phyloP scores from a whole-genome alignment of 495 filamentous ascomycete species.

The Aspergillus sclerotiicarbonarius region DNA sequence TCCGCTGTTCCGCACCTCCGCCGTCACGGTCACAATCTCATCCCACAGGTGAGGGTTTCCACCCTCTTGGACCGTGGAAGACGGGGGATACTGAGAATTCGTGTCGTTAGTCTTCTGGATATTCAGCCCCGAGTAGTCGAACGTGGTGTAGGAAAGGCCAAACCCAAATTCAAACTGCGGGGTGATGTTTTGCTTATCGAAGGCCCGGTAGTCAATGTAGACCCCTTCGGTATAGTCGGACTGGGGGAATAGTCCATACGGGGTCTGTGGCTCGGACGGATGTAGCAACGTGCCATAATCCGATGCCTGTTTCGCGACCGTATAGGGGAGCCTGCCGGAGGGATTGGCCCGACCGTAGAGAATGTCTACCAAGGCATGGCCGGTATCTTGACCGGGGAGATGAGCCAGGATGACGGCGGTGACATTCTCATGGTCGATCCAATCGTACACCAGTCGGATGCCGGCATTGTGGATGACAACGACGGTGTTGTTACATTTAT shows the following conservation, averaged over 20 bases:
- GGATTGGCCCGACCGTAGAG: slow-evolving; percentile 71
- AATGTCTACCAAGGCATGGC: slow-evolving; percentile 69
- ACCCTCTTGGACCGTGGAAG: slow-evolving; percentile 43
- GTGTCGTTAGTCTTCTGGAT: neutral
- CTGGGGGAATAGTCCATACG: slow-evolving; percentile 65
- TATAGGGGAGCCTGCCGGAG: slow-evolving; percentile 77
- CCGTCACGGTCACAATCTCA: slow-evolving; percentile 48
- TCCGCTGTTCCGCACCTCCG: slow-evolving; percentile 52
- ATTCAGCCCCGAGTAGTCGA: slow-evolving; percentile 45
- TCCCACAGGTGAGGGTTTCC: slow-evolving; percentile 62
- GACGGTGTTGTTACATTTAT: slow-evolving; percentile 53
- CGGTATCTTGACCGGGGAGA: slow-evolving; percentile 77
- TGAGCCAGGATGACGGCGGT: slow-evolving; percentile 75
- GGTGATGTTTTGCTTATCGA: slow-evolving; percentile 55
- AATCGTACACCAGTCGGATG: slow-evolving; percentile 39
- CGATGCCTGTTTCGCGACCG: slow-evolving; percentile 65
- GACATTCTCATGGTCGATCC: slow-evolving; percentile 55
- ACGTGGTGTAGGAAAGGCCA: slow-evolving; percentile 66
- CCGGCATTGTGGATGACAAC: slow-evolving; percentile 49
- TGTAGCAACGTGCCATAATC: slow-evolving; percentile 66
- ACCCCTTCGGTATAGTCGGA: slow-evolving; percentile 61
- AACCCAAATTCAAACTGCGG: slow-evolving; percentile 67
- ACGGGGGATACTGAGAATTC: slow-evolving; percentile 10
- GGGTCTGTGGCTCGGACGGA: slow-evolving; percentile 42
- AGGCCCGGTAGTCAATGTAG: slow-evolving; percentile 66